These are phyloP conservation scores for Corynascus novoguineensis DNA, from an alignment of 495 filamentous ascomycete species.

Conservation along the genomic window DNA sequence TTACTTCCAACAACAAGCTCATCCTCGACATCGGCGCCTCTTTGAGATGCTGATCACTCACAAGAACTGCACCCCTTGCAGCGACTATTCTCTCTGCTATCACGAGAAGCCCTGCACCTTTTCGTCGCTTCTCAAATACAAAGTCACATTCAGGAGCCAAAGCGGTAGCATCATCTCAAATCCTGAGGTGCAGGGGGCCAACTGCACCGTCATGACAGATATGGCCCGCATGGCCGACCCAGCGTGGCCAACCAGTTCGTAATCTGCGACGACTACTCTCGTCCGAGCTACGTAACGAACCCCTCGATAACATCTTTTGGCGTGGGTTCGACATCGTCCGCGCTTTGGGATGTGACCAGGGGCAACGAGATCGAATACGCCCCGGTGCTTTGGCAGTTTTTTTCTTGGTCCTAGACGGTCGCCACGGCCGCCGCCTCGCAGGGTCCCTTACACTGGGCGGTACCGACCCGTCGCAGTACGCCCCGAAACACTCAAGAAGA, in stretches of 20 bases:
- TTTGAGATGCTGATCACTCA: conserved; percentile 20
- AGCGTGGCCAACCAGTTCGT: conserved; percentile 22
- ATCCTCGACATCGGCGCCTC: conserved; percentile 27
- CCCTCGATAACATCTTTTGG: conserved; percentile 34
- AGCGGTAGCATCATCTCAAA: conserved; percentile 20
- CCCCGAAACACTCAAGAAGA: conserved; percentile 15
- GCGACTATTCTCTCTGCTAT: conserved; percentile 15
- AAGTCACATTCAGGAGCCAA: conserved; percentile 12
- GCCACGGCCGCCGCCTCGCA: conserved; percentile 6
- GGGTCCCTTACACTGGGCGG: conserved; percentile 37
- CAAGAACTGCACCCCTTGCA: conserved; percentile 24
- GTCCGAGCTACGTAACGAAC: conserved; percentile 16
- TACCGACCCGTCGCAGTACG: conserved; percentile 24
- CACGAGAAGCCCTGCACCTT: conserved; percentile 18
- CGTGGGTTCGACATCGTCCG: conserved; percentile 14
- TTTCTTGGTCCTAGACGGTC: conserved; percentile 15
- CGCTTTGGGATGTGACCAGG: not conserved
- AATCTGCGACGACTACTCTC: conserved; percentile 23
- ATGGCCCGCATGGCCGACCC: conserved; percentile 22
- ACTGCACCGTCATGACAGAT: conserved; percentile 26
- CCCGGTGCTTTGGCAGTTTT: conserved; percentile 17
- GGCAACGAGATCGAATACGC: not conserved
- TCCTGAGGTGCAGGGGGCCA: conserved; percentile 12
- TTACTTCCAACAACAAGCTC: conserved; percentile 17
- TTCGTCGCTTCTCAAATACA: conserved; percentile 4